Percentiles rank a stretch among this genome's conserved stretches.
phyloP scores from a whole-genome alignment of 2,329 filamentous ascomycete genomes.

The Alternaria solani region DNA sequence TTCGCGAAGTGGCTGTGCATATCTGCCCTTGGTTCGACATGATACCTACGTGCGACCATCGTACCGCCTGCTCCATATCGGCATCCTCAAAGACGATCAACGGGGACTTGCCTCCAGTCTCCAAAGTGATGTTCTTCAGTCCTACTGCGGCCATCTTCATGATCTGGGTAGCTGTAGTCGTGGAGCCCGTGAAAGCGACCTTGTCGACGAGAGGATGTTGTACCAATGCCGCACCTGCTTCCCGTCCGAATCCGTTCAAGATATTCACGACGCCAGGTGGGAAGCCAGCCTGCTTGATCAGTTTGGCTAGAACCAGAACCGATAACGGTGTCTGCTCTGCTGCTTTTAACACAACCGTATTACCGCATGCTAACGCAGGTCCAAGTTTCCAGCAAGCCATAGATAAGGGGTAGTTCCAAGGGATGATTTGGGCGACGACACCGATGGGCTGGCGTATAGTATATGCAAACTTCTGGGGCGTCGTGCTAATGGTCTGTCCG shows the following conservation, averaged over 20 bases:
- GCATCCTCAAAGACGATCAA: conserved; percentile 63
- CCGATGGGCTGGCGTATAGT: conserved; percentile 52
- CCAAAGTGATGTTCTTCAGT: conserved; percentile 66
- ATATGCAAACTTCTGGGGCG: conserved; percentile 73
- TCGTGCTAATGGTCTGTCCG: conserved; percentile 72
- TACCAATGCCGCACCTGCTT: conserved; percentile 67
- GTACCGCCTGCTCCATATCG: conserved; percentile 65
- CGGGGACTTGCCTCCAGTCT: conserved; percentile 65
- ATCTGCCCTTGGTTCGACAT: conserved; percentile 66
- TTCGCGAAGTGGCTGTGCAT: conserved; percentile 63
- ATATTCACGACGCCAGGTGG: conserved; percentile 53
- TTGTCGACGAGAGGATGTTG: conserved; percentile 74
- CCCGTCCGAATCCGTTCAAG: conserved; percentile 67
- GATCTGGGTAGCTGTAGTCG: conserved; percentile 71
- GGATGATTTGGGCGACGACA: conserved; percentile 36
- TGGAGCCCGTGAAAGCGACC: conserved; percentile 79
- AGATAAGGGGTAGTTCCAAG: conserved; percentile 53
- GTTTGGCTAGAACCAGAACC: conserved; percentile 54
- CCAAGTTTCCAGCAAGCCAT: conserved; percentile 63
- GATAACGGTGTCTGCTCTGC: conserved; percentile 63
- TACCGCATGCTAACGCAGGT: conserved; percentile 64
- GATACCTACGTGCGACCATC: conserved; percentile 67
- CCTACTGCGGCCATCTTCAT: conserved; percentile 54
- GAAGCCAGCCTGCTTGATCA: conserved; percentile 66
- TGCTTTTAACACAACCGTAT: conserved; percentile 63